phyloP scores from a whole-genome alignment of 2,329 filamentous ascomycete species.

The Pyricularia grisea region DNA sequence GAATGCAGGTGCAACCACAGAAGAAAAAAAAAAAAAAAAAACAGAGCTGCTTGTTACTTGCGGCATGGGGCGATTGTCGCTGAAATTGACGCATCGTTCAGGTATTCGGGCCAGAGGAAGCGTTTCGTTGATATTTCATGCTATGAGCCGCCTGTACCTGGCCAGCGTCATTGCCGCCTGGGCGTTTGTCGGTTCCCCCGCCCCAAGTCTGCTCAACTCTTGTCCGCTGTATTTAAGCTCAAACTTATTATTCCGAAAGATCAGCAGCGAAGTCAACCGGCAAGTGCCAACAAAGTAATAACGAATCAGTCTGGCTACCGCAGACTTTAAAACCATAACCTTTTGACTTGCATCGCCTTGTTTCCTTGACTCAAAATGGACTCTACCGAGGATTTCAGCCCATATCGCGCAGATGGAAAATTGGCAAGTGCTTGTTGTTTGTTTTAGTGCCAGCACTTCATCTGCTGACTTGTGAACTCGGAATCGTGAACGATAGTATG shows the following conservation, averaged over 20 bases:
- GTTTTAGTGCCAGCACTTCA: background rate
- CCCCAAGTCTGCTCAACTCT: background rate
- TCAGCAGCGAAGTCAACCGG: background rate
- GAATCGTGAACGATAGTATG: conserved; percentile 33
- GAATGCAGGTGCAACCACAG: background rate
- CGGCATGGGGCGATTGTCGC: background rate
- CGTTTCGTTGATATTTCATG: background rate
- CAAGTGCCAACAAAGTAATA: background rate
- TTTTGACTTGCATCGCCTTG: background rate
- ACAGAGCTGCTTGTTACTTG: background rate
- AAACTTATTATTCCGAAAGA: background rate
- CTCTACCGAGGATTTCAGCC: conserved; percentile 39
- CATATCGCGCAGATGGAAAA: conserved; percentile 48
- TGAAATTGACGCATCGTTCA: background rate
- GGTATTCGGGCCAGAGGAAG: background rate
- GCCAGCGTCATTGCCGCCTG: background rate
- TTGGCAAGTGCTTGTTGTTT: conserved; percentile 26
- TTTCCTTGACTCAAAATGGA: conserved; percentile 15
- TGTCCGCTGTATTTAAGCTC: background rate
- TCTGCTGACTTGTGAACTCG: background rate
- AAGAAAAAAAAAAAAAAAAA: background rate
- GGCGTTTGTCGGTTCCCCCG: background rate
- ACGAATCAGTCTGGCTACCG: background rate
- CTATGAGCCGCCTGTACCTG: background rate
- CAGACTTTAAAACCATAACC: background rate